Percentiles rank a stretch among this genome's conserved stretches.
phyloP scores from a whole-genome alignment of 129 eudicot genomes.

The Cynara cardunculus region DNA sequence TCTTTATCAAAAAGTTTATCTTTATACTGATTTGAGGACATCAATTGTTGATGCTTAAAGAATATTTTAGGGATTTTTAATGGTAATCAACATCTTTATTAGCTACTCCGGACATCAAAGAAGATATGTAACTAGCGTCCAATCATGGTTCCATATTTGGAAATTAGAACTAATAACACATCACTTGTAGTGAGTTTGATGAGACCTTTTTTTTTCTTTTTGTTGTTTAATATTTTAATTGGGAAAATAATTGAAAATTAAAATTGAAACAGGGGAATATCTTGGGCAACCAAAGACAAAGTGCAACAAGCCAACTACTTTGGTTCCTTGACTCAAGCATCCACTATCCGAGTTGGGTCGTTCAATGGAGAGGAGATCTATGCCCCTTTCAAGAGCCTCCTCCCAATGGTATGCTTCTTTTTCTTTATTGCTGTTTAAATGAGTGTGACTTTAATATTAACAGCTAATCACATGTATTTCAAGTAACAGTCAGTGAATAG shows the following conservation, averaged over 20 bases:
- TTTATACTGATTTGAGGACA: neutral
- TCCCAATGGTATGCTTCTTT: slow-evolving; percentile 70
- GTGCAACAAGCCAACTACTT: slow-evolving; percentile 92
- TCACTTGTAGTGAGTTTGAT: neutral
- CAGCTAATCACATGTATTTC: neutral
- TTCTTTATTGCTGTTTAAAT: neutral
- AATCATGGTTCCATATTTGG: neutral
- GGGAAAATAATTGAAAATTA: neutral
- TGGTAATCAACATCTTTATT: neutral
- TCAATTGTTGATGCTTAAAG: neutral
- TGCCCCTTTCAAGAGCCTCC: slow-evolving; percentile 97
- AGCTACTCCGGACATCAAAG: neutral
- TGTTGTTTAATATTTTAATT: neutral
- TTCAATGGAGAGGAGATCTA: slow-evolving; percentile 95
- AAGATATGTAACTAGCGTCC: neutral
- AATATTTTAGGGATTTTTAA: neutral
- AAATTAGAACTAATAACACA: neutral
- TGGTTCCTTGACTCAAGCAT: slow-evolving; percentile 96
- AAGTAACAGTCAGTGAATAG: neutral
- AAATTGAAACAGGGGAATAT: slow-evolving; percentile 72
- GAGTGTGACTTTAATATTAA: neutral
- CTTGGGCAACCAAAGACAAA: slow-evolving; percentile 97
- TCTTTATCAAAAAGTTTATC: neutral
- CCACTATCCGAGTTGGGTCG: slow-evolving; percentile 91
- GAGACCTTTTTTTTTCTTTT: neutral